A percentile compares a stretch with the other conserved stretches of the same genome.
phyloP scores from a whole-genome alignment of 2,329 filamentous ascomycete species.

The Monilinia laxa region DNA sequence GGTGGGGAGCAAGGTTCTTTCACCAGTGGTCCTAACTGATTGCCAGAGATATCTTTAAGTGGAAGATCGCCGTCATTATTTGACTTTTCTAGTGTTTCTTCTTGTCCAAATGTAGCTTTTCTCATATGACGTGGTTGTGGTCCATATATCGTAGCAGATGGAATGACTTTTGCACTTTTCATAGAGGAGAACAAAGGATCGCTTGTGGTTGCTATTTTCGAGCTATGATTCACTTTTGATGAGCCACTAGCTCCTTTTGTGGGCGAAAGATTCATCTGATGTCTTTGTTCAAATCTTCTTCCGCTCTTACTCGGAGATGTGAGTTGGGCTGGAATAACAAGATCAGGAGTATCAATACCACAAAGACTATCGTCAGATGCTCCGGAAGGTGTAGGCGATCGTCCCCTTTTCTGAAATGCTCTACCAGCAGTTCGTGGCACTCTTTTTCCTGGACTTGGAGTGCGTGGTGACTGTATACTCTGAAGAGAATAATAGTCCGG shows the following conservation, averaged over 20 bases:
- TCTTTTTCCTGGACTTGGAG: conserved; percentile 30
- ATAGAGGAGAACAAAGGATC: conserved; percentile 35
- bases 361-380: conserved; percentile 36
- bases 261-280: conserved; percentile 26
- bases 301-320: conserved; percentile 34
- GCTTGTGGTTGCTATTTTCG: conserved; percentile 11
- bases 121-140: conserved; percentile 32
- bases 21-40: conserved; percentile 25
- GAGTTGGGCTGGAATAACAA: conserved; percentile 30
- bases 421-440: conserved; percentile 14
- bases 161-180: conserved; percentile 27
- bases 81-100: conserved; percentile 26
- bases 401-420: conserved; percentile 16
- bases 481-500: conserved; percentile 29
- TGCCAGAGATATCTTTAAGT: conserved; percentile 33
- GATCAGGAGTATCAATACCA: conserved; percentile 28
- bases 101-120: conserved; percentile 35
- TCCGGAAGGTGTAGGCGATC: conserved; percentile 28
- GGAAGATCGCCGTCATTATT: conserved; percentile 26
- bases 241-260: conserved; percentile 25
- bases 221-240: not conserved
- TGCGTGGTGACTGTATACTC: conserved; percentile 27
- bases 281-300: conserved; percentile 21
- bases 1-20: conserved; percentile 1
- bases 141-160: conserved; percentile 23